These are phyloP conservation scores for Plasmodium sp. DNA, from an alignment of 169 alveolate genomes.

Conservation along the genomic window DNA sequence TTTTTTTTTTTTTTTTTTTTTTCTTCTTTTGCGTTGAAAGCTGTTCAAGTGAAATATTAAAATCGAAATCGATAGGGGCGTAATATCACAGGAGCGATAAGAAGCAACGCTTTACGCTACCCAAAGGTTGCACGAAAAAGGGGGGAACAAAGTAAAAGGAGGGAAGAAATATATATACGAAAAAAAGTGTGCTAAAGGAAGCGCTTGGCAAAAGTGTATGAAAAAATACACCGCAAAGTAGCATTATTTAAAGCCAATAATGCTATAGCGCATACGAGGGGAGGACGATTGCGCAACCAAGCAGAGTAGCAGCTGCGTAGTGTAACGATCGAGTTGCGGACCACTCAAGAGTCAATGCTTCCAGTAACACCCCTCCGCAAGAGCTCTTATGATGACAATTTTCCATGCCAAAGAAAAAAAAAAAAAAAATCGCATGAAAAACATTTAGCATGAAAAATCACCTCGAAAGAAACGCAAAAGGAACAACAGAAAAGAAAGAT, in stretches of 20 bases:
- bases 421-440: conserved; percentile 14
- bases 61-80: not conserved
- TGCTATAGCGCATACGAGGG: not conserved
- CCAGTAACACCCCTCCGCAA: not conserved
- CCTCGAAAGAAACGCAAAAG: not conserved
- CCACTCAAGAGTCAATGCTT: not conserved
- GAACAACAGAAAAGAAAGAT: conserved; percentile 9
- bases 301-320: not conserved
- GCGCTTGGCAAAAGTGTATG: not conserved
- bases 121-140: not conserved
- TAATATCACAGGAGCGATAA: not conserved
- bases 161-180: not conserved
- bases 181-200: not conserved
- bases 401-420: not conserved
- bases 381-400: not conserved
- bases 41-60: not conserved
- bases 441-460: conserved; percentile 24
- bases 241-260: not conserved
- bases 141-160: not conserved
- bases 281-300: not conserved
- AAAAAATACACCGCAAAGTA: not conserved
- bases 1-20: not conserved
- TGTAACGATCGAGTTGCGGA: not conserved
- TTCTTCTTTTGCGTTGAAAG: not conserved
- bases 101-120: not conserved